Base-by-base conservation (phyloP, 768 basidiomycete species). In the Lactarius evosmus region DNA sequence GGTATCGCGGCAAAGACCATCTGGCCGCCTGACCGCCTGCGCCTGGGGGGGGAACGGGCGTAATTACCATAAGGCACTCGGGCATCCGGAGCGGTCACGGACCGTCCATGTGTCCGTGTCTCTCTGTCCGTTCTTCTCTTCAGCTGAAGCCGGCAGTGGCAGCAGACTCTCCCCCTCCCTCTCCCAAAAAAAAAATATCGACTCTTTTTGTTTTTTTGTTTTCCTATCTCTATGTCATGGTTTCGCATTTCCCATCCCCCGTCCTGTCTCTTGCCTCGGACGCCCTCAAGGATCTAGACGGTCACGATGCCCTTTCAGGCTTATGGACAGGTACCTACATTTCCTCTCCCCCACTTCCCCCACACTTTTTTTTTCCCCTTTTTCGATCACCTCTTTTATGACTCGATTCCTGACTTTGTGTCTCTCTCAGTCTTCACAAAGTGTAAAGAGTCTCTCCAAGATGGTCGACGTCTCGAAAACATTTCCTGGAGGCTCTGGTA, bases 401-500 rank as follows among this genome's bases (percentile, higher is more conserved):
- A 25, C 7, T 9, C 7, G 22, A 8, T 17, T 49, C 29, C 66
- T 59, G 33, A 52, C 29, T 52, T 19, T 52, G 29, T 7, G 0
- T 52, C 19, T 52, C 44, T 60, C 60, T 55, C 69, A 92, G 93
- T 95, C 7, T 93, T 95, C 70, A 85, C 89, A 57, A 91, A 91
- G 73, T 92, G 88, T 78, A 91, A 90, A 74, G 82, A 84, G 67
- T 85, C 85, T 1, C 77, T 95, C 3, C 82, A 88, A 69, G 87
- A 94, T 69, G 93, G 93, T n/a, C 80, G 78, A 7, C 77, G 93
- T 32, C 81, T 94, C 32, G 93, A 95, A 76, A 93, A 95, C 70
- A 87, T 95, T 59, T 86, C 89, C 3, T 95, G 93, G 93, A 79
- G 93, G 58, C 77, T 95, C 8, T 91, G 91, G 88, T 83, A 88